phyloP scores from a whole-genome alignment of 306 rosid species.

The Cicer pinnatifidum region DNA sequence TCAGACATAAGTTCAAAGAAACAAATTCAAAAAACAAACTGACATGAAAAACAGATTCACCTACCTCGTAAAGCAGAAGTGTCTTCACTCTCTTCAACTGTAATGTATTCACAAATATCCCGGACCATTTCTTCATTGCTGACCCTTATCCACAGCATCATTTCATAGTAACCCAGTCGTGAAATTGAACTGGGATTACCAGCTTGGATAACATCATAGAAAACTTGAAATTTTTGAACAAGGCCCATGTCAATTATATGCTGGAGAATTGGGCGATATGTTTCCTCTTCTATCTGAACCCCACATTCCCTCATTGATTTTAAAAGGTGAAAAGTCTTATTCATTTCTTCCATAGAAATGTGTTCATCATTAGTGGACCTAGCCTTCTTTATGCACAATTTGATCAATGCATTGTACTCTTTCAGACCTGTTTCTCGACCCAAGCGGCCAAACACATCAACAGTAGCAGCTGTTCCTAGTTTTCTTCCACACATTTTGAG shows the following conservation, averaged over 20 bases:
- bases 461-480: slow-evolving; percentile 57
- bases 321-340: slow-evolving; percentile 58
- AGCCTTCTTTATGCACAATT: slow-evolving; percentile 59
- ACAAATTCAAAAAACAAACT: slow-evolving; percentile 7
- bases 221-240: slow-evolving; percentile 68
- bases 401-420: slow-evolving; percentile 65
- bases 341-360: slow-evolving; percentile 57
- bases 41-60: slow-evolving; percentile 31
- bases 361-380: slow-evolving; percentile 57
- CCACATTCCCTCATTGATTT: slow-evolving; percentile 68
- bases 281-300: slow-evolving; percentile 61
- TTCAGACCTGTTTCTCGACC: slow-evolving; percentile 66
- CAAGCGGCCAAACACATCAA: slow-evolving; percentile 57
- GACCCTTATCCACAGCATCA: slow-evolving; percentile 71
- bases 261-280: slow-evolving; percentile 62
- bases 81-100: slow-evolving; percentile 48
- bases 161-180: slow-evolving; percentile 83
- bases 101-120: slow-evolving; percentile 65
- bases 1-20: slow-evolving; percentile 4
- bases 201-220: slow-evolving; percentile 56
- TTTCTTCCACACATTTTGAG: slow-evolving; percentile 50
- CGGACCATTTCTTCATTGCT: slow-evolving; percentile 66
- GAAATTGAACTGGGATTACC: slow-evolving; percentile 58
- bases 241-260: slow-evolving; percentile 72
- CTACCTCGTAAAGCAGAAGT: slow-evolving; percentile 66